Evolutionary conservation across 495 filamentous ascomycete genomes (phyloP).

Genomic region (Xylaria longipes): DNA sequence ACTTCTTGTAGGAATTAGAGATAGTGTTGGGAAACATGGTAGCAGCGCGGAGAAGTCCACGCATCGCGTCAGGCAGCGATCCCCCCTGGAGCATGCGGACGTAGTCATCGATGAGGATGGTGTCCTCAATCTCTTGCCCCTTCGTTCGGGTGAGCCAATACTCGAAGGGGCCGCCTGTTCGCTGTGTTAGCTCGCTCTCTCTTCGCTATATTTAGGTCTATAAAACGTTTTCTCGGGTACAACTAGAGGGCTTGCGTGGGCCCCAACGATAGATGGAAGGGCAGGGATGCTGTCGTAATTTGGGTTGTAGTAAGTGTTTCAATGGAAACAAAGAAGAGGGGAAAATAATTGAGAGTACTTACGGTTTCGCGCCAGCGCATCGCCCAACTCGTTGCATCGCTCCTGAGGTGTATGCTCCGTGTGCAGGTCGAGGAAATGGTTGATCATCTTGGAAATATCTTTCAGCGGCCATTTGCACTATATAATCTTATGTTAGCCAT

Average conservation of each 20-base stretch:
- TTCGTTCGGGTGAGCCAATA: constrained; percentile 52
- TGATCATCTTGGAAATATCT: constrained; percentile 54
- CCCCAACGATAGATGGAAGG: background rate
- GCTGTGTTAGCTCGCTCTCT: constrained; percentile 17
- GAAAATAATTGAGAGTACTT: too few species aligned
- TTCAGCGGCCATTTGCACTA: constrained; percentile 54
- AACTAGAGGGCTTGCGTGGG: background rate
- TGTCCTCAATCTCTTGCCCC: constrained; percentile 42
- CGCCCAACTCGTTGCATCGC: constrained; percentile 49
- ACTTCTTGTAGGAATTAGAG: constrained; percentile 24
- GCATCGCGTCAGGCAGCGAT: constrained; percentile 41
- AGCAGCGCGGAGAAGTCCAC: constrained; percentile 46
- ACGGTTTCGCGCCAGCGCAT: constrained; percentile 48
- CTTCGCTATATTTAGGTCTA: background rate
- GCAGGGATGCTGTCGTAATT: background rate
- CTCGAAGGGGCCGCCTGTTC: constrained; percentile 51
- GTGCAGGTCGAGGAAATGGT: constrained; percentile 54
- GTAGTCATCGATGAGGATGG: constrained; percentile 41
- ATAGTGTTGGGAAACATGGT: constrained; percentile 33
- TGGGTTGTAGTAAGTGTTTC: background rate
- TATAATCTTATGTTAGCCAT: background rate
- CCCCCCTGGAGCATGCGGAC: constrained; percentile 41
- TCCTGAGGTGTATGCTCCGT: constrained; percentile 46
- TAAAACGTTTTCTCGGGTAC: background rate
- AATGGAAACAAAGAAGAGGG: background rate